Percentiles rank a stretch among this genome's conserved stretches.
These are phyloP conservation scores for Apiospora hydei DNA, from an alignment of 2,329 filamentous ascomycete genomes.

Conservation along the genomic window DNA sequence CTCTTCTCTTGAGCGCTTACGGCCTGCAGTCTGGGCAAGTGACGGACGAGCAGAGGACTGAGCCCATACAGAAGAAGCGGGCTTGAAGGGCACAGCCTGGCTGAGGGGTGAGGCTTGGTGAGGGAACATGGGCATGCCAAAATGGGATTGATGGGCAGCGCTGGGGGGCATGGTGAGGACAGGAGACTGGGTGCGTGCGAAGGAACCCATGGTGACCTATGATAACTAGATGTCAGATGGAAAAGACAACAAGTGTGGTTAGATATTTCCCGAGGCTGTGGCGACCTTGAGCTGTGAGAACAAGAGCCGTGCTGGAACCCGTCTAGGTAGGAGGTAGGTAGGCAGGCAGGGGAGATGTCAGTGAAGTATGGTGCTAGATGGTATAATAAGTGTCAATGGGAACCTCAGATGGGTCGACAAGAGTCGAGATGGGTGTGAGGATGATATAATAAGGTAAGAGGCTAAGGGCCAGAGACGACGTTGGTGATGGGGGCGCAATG, in stretches of 20 bases:
- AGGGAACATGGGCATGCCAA: slow-evolving; percentile 49
- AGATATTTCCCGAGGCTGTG: slow-evolving; percentile 20
- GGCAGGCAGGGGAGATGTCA: slow-evolving; percentile 21
- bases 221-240: slow-evolving; percentile 31
- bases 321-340: slow-evolving; percentile 17
- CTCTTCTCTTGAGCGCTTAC: slow-evolving; percentile 81
- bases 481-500: slow-evolving; percentile 37
- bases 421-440: slow-evolving; percentile 22
- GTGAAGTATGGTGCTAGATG: neutral
- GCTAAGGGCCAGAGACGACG: slow-evolving; percentile 33
- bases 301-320: neutral
- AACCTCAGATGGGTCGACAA: slow-evolving; percentile 7
- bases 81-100: slow-evolving; percentile 43
- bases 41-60: slow-evolving; percentile 37
- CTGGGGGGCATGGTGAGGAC: slow-evolving; percentile 53
- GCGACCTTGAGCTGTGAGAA: neutral
- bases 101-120: slow-evolving; percentile 45
- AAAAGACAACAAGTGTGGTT: slow-evolving; percentile 28
- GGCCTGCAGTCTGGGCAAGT: slow-evolving; percentile 58
- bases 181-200: slow-evolving; percentile 46
- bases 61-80: slow-evolving; percentile 43
- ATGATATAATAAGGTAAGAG: slow-evolving; percentile 16
- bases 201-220: slow-evolving; percentile 44
- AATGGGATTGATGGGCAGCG: slow-evolving; percentile 49
- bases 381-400: slow-evolving; percentile 19